phyloP scores from a whole-genome alignment of 805 yeast species.

The Metschnikowia noctiluminum region DNA sequence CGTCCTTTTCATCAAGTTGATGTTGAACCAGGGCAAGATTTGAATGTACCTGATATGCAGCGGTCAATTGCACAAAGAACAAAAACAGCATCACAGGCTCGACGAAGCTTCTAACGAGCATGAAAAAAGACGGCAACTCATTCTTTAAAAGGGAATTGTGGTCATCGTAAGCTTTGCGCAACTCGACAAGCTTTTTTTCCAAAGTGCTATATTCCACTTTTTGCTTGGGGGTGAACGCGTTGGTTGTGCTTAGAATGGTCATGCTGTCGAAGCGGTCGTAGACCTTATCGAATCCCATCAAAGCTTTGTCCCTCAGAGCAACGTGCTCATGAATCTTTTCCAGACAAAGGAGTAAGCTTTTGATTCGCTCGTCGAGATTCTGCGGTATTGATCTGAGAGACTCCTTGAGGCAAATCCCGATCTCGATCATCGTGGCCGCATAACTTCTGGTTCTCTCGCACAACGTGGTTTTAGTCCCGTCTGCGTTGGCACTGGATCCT shows the following conservation, averaged over 20 bases:
- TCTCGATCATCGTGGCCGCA: constrained; percentile 16
- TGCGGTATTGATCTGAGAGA: constrained; percentile 7
- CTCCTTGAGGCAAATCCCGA: constrained; percentile 12
- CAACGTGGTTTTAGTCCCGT: constrained; percentile 1
- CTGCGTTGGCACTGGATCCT: not conserved
- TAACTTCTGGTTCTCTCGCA: constrained; percentile 23
- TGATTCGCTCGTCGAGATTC: constrained; percentile 15
- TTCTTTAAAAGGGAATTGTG: constrained; percentile 38
- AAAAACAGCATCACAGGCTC: constrained; percentile 29
- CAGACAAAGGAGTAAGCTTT: constrained; percentile 15
- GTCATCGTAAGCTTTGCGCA: constrained; percentile 27
- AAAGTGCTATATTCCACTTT: constrained; percentile 22
- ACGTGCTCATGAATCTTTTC: constrained; percentile 26
- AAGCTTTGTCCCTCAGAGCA: constrained; percentile 29
- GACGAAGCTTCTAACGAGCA: constrained; percentile 28
- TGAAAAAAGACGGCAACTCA: constrained; percentile 46
- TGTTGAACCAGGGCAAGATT: constrained; percentile 20
- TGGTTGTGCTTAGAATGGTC: constrained; percentile 35
- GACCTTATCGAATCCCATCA: constrained; percentile 38
- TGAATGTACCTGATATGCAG: constrained; percentile 27
- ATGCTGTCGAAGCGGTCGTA: constrained; percentile 26
- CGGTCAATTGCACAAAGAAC: constrained; percentile 38
- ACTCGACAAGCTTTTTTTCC: constrained; percentile 26
- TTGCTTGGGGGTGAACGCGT: constrained; percentile 29
- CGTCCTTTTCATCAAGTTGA: constrained; percentile 10